These are phyloP conservation scores for Aspergillus sp. DNA, from an alignment of 2,329 filamentous ascomycete species.

Conservation along the genomic window DNA sequence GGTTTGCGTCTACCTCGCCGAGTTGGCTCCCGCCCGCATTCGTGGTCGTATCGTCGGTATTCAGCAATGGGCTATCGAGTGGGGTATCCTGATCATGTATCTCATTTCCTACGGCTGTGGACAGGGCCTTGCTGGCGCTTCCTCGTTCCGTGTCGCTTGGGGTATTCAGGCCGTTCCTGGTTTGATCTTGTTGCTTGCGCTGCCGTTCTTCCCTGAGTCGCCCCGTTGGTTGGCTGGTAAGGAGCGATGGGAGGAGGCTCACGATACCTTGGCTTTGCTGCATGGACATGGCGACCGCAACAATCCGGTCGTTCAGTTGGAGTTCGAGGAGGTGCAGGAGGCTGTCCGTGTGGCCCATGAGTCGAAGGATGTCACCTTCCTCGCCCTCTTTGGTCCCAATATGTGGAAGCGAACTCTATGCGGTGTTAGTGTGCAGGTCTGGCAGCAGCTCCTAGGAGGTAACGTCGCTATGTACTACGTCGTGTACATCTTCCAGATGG, in stretches of 20 bases:
- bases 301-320: constrained; percentile 57
- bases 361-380: constrained; percentile 32
- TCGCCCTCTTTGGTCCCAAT: constrained; percentile 47
- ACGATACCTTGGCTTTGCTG: constrained; percentile 54
- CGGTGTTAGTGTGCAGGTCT: constrained; percentile 55
- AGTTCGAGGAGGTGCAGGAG: constrained; percentile 42
- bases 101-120: constrained; percentile 42
- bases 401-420: constrained; percentile 55
- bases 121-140: constrained; percentile 35
- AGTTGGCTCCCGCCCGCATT: constrained; percentile 43
- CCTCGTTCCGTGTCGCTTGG: constrained; percentile 61
- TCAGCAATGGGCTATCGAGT: constrained; percentile 47
- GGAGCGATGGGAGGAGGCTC: constrained; percentile 57
- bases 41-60: constrained; percentile 45
- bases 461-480: constrained; percentile 62
- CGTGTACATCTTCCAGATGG: constrained; percentile 62
- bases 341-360: constrained; percentile 33
- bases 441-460: constrained; percentile 58
- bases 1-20: constrained; percentile 45
- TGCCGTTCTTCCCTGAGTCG: constrained; percentile 60
- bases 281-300: constrained; percentile 57
- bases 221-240: constrained; percentile 62
- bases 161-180: constrained; percentile 62
- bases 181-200: constrained; percentile 55
- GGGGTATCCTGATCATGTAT: constrained; percentile 47